Evolutionary conservation across 2,329 filamentous ascomycete genomes (phyloP).

Genomic region (Epichloe scottii): DNA sequence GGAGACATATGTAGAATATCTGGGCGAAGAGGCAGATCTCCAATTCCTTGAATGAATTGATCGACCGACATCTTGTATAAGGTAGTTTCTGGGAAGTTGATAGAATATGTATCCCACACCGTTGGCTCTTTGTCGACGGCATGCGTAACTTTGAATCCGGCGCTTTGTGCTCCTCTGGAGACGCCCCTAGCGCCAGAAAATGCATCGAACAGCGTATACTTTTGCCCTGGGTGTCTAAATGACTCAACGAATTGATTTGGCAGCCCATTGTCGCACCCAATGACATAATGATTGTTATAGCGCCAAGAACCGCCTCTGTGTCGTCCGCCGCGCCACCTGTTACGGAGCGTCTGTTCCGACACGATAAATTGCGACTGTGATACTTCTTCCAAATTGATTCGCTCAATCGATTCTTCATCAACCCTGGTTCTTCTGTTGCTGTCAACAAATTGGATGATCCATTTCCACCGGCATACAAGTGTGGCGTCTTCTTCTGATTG

Average conservation of each 20-base stretch:
- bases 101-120: constrained; percentile 44
- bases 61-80: constrained; percentile 36
- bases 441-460: constrained; percentile 15
- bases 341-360: constrained; percentile 19
- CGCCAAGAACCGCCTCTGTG: constrained; percentile 21
- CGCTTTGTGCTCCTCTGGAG: constrained; percentile 46
- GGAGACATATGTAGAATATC: constrained; percentile 67
- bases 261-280: not conserved
- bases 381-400: constrained; percentile 20
- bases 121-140: constrained; percentile 49
- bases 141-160: constrained; percentile 45
- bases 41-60: constrained; percentile 31
- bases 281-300: not conserved
- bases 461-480: constrained; percentile 41
- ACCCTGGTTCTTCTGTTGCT: constrained; percentile 13
- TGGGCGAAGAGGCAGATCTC: constrained; percentile 24
- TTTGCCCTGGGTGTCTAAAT: constrained; percentile 20
- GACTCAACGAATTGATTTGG: not conserved
- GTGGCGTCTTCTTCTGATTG: not conserved
- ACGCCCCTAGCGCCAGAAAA: constrained; percentile 65
- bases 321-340: constrained; percentile 19
- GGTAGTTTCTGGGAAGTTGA: constrained; percentile 42
- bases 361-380: constrained; percentile 16
- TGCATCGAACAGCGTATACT: constrained; percentile 57
- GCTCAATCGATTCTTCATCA: constrained; percentile 24